Evolutionary conservation across 331 rosid species (phyloP), one percentile per base, ranked within the genome.

Genomic region (Malus hybrid): DNA sequence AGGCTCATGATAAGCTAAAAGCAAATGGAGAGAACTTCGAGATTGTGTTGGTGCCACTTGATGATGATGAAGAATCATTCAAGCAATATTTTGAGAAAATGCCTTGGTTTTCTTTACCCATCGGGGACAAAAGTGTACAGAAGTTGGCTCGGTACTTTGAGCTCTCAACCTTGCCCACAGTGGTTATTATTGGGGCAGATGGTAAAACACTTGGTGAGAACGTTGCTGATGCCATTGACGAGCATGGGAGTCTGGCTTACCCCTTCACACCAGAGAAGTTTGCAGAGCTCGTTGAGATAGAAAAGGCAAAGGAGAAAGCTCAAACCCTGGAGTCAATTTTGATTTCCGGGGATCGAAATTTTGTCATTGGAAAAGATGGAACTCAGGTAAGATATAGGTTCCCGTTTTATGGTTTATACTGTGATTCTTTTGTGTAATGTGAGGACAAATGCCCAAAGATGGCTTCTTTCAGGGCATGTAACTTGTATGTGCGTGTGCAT

Each of bases 231-330:
- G 85, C 83, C 62, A 67, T 91, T 76, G 83, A 85, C 50, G 90
- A 91, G 7, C 88, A 91, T 71, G 93, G 95, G 27, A 4, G 60
- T 69, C 71, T 67, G 73, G 95, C 95, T 57, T 91, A 85, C 76
- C 97, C 97, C 52, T 91, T 89, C 87, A 89, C 89, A 34, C 88
- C 86, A 64, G 89, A 91, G 79, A 91, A 85, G 71, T 80, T 89
- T 72, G 79, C 66, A 4, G 90, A 91, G 70, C 95, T 91, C 6
- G 55, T 34, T 28, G 89, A 86, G 79, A 80, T 87, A 46, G 65
- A 73, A 36, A 91, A 87, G 86, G 95, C 90, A 55, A 86, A 64
- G 74, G 86, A 80, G 77, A 89, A 76, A 81, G 34, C 85, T 39
- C 93, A 87, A 67, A 91, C 93, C 69, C 72, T 91, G 12, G 90